Evolutionary conservation across 1,284 basidiomycete species (phyloP), one percentile per base, ranked within the genome.

Genomic region (Naganishia sp.): DNA sequence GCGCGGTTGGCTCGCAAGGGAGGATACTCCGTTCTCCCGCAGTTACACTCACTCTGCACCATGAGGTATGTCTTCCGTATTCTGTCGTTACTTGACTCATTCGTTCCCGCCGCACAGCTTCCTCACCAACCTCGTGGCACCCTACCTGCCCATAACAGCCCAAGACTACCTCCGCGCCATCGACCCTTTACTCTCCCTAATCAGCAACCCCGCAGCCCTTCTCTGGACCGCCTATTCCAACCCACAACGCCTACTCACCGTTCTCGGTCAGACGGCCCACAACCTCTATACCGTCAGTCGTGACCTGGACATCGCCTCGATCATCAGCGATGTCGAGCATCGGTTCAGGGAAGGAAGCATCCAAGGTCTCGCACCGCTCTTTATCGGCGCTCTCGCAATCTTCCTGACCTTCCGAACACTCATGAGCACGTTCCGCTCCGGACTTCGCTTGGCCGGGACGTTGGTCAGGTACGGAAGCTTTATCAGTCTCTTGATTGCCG

Each of bases 221-320:
- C 41, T 47, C 28, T 68, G 53, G 49, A 68, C 67, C 43, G 63
- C 64, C 7, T 68, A 68, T 54, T 62, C 49, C 45, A 61, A 65
- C 49, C 64, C 64, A 17, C 57, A 58, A 23, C 45, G 41, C 15
- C 50, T 64, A 50, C 65, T 60, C 31, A 45, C 52, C 17, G 45
- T 49, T 41, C 62, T 69, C 58, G 62, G 58, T 18, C 65, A 56
- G 32, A 56, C 61, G n/a, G 50, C 47, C 39, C 42, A 32, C 39
- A 64, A 60, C 55, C 46, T 67, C 21, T 62, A 53, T 39, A 25
- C 39, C 39, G 54, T 68, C 49, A 50, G 50, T 21, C 32, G 45
- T n/a, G 51, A 55, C 50, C 18, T 67, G 32, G 65, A 63, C 51
- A 41, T 68, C 31, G 39, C 41, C 11, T 56, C 60, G 5, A 35